Percentiles rank a stretch among this genome's conserved stretches.
phyloP scores from a whole-genome alignment of 202 grass and related monocot genomes.

The Musa balbisiana region DNA sequence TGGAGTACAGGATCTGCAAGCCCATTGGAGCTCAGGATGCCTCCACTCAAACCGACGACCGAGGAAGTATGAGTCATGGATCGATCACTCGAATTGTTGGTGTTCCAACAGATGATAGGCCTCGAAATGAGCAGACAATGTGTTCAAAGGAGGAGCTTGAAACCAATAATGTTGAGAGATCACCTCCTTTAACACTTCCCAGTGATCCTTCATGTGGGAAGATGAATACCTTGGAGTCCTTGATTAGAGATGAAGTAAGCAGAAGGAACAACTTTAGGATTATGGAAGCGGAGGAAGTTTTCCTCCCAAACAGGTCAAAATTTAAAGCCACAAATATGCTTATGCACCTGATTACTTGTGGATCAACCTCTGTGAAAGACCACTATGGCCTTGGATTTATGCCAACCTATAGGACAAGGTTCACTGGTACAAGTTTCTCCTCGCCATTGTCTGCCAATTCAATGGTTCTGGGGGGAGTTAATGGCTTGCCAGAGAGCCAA shows the following conservation, averaged over 20 bases:
- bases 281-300: constrained; percentile 52
- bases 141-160: constrained; percentile 17
- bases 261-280: constrained; percentile 61
- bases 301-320: constrained; percentile 40
- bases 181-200: constrained; percentile 25
- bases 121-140: constrained; percentile 16
- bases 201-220: constrained; percentile 38
- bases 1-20: constrained; percentile 58
- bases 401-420: constrained; percentile 70
- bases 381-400: constrained; percentile 73
- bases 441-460: constrained; percentile 66
- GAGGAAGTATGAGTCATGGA: constrained; percentile 17
- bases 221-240: constrained; percentile 82
- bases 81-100: not conserved
- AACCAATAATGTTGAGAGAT: constrained; percentile 31
- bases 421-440: constrained; percentile 73
- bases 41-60: constrained; percentile 80
- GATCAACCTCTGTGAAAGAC: constrained; percentile 73
- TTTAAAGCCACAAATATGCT: constrained; percentile 82
- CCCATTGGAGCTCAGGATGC: constrained; percentile 62
- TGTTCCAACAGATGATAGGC: constrained; percentile 24
- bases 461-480: constrained; percentile 36
- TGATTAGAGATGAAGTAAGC: constrained; percentile 83
- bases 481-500: constrained; percentile 53
- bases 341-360: constrained; percentile 83